Evolutionary conservation across 108 stramenopile genomes (phyloP).

Genomic region (Chaetoceros muelleri): DNA sequence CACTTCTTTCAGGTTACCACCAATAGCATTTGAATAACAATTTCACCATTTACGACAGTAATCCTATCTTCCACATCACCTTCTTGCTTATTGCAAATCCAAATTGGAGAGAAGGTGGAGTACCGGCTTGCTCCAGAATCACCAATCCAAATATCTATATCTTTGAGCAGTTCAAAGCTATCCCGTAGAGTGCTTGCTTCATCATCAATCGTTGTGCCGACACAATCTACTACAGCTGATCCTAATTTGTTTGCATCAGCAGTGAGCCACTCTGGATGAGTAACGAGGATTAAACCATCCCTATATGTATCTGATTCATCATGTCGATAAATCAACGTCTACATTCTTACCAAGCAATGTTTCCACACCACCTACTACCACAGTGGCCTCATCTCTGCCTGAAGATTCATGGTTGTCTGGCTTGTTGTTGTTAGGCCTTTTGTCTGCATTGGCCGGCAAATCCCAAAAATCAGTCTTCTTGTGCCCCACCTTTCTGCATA

Average conservation of each 20-base stretch:
- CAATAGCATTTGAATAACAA: not conserved
- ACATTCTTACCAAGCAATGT: not conserved
- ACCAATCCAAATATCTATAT: constrained; percentile 12
- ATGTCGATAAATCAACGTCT: not conserved
- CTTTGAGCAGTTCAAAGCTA: not conserved
- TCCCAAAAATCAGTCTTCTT: constrained; percentile 5
- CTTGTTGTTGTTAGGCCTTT: not conserved
- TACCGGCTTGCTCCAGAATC: constrained; percentile 12
- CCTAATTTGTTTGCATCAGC: not conserved
- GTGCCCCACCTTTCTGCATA: constrained; percentile 9
- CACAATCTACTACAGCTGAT: not conserved
- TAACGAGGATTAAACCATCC: not conserved
- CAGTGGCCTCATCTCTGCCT: not conserved
- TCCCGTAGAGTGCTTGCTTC: not conserved
- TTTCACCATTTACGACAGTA: not conserved
- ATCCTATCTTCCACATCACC: too few species aligned
- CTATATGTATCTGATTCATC: not conserved
- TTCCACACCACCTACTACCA: not conserved
- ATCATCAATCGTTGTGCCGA: not conserved
- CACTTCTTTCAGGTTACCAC: not conserved
- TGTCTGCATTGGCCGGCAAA: constrained; percentile 1
- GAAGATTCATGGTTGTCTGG: too few species aligned
- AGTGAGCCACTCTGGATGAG: not conserved
- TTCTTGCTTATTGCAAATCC: not conserved
- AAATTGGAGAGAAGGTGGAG: not conserved